Base-by-base conservation (phyloP, 176 grass and related monocot genomes). In the Musa troglodytarum region DNA sequence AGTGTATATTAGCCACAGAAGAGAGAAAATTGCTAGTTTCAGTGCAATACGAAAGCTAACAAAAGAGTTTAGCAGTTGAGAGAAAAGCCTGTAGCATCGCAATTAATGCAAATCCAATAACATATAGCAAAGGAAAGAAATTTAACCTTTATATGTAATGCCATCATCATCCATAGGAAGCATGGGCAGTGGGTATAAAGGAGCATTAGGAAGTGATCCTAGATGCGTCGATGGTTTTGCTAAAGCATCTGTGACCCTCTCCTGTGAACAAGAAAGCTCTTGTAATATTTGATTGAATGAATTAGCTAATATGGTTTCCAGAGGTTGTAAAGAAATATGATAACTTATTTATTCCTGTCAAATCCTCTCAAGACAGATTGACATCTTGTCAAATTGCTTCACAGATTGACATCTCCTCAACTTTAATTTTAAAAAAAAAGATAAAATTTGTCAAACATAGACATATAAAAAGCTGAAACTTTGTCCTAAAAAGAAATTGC, bases 231-330 rank as follows among this genome's bases (percentile, higher is more conserved):
- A 84, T 71, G 79, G 85, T 85, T 96, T 96, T 9, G 70, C 80
- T 57, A 87, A 90, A 82, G 93, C 87, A 86, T 96, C 90, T 87
- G 81, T 81, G 74, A 86, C 87, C 75, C 82, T 96, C 77, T 96
- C 93, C 93, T 96, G 87, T 57, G 65, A 69, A 53, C 81, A 68
- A 57, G 54, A 57, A 57, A 57, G 15, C 15, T 57, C 54, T 57
- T 17, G 54, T 57, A 2, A 57, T 57, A 57, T 1, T 13, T 57
- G 54, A 12, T 17, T 13, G 17, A 17, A 2, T 57, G 54, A 57
- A 43, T 43, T 43, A 6, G 3, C 34, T 43, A 43, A 43, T 43
- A 43, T 43, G 34, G 4, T 43, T 43, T 43, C 34, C 54, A 57
- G 54, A 15, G 12, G 12, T 17, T 57, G 14, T 57, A 57, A 57